Evolutionary conservation across 2,329 filamentous ascomycete species (phyloP).

Genomic region (Sporothrix mexicana): DNA sequence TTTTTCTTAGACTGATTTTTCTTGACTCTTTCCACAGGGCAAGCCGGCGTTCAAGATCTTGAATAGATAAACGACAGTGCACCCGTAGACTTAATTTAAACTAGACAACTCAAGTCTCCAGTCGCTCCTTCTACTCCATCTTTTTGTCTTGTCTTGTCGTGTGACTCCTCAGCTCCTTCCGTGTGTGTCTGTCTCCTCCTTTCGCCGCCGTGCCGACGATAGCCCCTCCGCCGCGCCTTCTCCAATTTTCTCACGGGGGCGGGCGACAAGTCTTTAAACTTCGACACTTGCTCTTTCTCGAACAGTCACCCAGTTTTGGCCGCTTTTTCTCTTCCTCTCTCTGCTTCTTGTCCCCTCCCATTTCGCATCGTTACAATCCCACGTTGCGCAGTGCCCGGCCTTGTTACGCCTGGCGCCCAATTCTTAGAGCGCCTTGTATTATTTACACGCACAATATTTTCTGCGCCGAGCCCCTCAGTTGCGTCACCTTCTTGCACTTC

Average conservation of each 20-base stretch:
- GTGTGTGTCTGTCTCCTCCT: not conserved
- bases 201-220: slow-evolving; percentile 26
- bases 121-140: slow-evolving; percentile 17
- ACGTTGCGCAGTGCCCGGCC: not conserved
- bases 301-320: slow-evolving; percentile 2
- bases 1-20: not conserved
- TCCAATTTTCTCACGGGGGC: slow-evolving; percentile 20
- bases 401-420: not conserved
- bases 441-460: not conserved
- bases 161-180: slow-evolving; percentile 28
- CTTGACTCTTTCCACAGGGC: not conserved
- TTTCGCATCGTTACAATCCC: not conserved
- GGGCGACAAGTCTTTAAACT: slow-evolving; percentile 15
- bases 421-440: not conserved
- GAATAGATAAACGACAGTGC: not conserved
- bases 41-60: not conserved
- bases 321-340: not conserved
- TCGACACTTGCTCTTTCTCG: not conserved
- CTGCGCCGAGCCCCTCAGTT: slow-evolving; percentile 22
- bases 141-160: not conserved
- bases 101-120: not conserved
- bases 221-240: slow-evolving; percentile 25
- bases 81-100: not conserved
- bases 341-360: not conserved
- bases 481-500: not conserved